Evolutionary conservation across 768 basidiomycete species (phyloP), one percentile per base, ranked within the genome.

Genomic region (Leccinum broughii): DNA sequence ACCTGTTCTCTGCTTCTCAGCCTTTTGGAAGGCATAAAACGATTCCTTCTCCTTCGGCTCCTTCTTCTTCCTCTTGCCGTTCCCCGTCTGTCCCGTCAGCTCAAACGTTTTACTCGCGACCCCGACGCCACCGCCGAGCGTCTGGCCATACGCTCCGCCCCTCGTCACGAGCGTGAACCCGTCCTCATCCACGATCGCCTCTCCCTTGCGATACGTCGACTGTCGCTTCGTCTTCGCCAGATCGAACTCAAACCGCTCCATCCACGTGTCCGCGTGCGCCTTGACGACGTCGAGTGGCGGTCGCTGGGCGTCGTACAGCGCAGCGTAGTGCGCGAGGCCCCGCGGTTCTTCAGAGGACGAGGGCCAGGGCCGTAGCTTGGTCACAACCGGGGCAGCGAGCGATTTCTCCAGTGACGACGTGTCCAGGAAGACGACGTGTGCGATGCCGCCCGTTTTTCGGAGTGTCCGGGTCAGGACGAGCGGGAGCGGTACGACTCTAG

Each of bases 101-200:
- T 80, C 75, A 65, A 78, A 87, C 68, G 77, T 76, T 72, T 90
- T 91, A 71, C 78, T 83, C 10, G 85, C 85, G 8, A 88, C 82
- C 2, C 78, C 81, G 37, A 84, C 80, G 1, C 92, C 93, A 14
- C 93, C 93, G 30, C 94, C 94, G 5, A 94, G 77, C 1, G 92
- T 92, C 69, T 92, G 81, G 5, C 95, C 94, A 66, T 95, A 95
- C 22, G 89, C 88, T 13, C 95, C 95, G 5, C 93, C 92, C 39
- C 95, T 82, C n/a, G 89, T 91, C 37, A 98, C 95, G 13, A 98
- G 83, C 11, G 93, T 96, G 72, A 96, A 98, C 3, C 95, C 95
- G 62, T 98, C 95, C 61, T 91, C 93, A 71, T 98, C 95, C 48
- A 96, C 90, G 58, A 96, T 81, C 6, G 90, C 93, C 68, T 93